phyloP scores from a whole-genome alignment of 495 filamentous ascomycete genomes.

The Penicillium canescens region DNA sequence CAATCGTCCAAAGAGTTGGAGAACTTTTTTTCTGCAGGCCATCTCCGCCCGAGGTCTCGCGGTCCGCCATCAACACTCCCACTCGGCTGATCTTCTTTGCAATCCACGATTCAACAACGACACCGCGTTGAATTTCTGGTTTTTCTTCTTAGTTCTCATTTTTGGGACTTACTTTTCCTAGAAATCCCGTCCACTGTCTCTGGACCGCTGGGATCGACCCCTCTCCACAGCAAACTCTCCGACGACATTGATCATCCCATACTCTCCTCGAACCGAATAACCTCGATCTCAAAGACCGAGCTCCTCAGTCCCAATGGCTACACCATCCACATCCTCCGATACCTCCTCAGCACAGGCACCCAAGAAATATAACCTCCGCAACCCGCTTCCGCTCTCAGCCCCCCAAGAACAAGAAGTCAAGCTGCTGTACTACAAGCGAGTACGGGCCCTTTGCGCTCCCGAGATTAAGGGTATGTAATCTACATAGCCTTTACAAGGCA shows the following conservation, averaged over 20 bases:
- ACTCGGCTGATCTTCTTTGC: conserved; percentile 2
- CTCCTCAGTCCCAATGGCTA: conserved; percentile 24
- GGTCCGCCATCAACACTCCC: conserved; percentile 30
- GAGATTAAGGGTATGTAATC: conserved; percentile 77
- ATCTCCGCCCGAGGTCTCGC: conserved; percentile 31
- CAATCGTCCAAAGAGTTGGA: conserved; percentile 1
- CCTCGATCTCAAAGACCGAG: conserved; percentile 20
- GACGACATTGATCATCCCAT: conserved; percentile 8
- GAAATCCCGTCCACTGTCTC: too few relatives aligned
- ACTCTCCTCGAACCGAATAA: conserved; percentile 10
- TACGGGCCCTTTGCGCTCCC: conserved; percentile 71
- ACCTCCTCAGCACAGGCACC: conserved; percentile 15
- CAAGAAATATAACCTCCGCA: conserved; percentile 54
- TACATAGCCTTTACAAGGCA: background rate
- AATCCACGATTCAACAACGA: background rate
- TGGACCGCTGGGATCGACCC: background rate
- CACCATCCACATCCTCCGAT: conserved; percentile 22
- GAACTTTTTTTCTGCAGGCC: conserved; percentile 29
- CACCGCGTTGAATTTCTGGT: background rate
- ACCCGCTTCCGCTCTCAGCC: conserved; percentile 89
- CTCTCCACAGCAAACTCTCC: conserved; percentile 1
- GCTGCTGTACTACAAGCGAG: conserved; percentile 84
- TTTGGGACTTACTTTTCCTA: background rate
- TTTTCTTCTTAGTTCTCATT: background rate
- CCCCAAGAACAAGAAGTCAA: conserved; percentile 89